A percentile compares a stretch with the other conserved stretches of the same genome.
Conservation (phyloP, 495 filamentous ascomycete species). For the Margaritispora aquatica region DNA sequence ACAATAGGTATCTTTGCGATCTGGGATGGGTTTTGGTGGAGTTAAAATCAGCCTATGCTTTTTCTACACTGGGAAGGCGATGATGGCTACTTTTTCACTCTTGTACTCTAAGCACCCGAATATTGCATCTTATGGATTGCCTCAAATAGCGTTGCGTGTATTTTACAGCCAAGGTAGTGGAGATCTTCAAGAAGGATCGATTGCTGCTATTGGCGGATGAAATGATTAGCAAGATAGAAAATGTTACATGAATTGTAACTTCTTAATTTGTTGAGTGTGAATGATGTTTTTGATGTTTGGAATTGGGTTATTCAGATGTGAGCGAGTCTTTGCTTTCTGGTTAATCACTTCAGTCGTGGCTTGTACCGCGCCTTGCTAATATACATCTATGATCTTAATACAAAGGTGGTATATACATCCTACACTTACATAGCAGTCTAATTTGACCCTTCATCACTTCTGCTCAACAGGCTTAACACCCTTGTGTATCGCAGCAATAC, state of each 20-base stretch:
- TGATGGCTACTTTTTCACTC: constrained; percentile 24
- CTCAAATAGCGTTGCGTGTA: constrained; percentile 27
- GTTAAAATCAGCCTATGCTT: constrained; percentile 28
- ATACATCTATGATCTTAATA: background rate
- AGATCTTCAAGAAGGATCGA: constrained; percentile 16
- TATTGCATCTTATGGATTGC: constrained; percentile 21
- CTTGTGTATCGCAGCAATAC: constrained; percentile 93
- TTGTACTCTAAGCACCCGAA: constrained; percentile 21
- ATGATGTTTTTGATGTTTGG: background rate
- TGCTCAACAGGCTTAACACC: constrained; percentile 68
- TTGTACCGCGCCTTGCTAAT: background rate
- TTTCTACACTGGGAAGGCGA: constrained; percentile 14
- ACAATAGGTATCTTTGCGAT: constrained; percentile 22
- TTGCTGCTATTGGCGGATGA: constrained; percentile 17
- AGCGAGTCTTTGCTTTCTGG: no score
- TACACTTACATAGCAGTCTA: background rate
- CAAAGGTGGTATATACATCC: background rate
- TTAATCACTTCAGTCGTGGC: no score
- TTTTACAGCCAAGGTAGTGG: constrained; percentile 17
- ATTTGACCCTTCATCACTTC: background rate
- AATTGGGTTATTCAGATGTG: no score
- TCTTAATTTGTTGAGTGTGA: background rate
- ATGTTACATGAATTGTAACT: constrained; percentile 18
- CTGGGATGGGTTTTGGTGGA: constrained; percentile 20
- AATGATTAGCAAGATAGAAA: constrained; percentile 23